Base-by-base conservation (phyloP, 2,329 filamentous ascomycete species). In the Apiospora sp. region DNA sequence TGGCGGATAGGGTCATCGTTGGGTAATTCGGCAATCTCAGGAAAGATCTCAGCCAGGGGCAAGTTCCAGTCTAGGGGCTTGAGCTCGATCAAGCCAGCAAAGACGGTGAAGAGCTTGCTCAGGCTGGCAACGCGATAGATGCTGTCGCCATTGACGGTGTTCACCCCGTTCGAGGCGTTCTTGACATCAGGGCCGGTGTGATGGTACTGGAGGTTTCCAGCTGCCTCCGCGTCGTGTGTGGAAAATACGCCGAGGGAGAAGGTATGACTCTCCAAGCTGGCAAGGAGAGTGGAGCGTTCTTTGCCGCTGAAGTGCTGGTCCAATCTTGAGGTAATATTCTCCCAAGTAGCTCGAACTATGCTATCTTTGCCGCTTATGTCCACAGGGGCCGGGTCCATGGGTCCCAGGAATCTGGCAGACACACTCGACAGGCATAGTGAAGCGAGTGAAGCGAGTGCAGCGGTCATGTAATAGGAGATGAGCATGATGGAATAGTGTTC, bases 41-140 rank as follows among this genome's bases (percentile, higher is more conserved):
- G 78, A 27, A 83, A 72, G 27, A 80, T 76, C 27, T 79, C 75
- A 24, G 75, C 78, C 8, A 83, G 75, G n/a, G 78, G 77, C 3
- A 76, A 77, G n/a, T 80, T 74, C 77, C 83, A 85, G 69, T 84
- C 78, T 1, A 73, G 74, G 7, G 77, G 76, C 0, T 80, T 78
- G 6, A 84, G 73, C 48, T 81, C 74, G 0, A 83, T 72, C 46
- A 86, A 75, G 3, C 81, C 80, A 1, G 82, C 78, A 58, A 83
- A 81, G 43, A 83, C 81, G 0, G 83, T 83, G 70, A 84, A 77
- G 4, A 83, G 76, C 71, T 84, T 86, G 14, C 80, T 80, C 46
- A 82, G 75, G 73, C 83, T 85, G 1, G 83, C 84, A 22, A 86
- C 76, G 19, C 83, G 81, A 74, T 84, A 86, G 24, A 86, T 83